phyloP scores from a whole-genome alignment of 2,329 filamentous ascomycete genomes.

The Hymenotorrendiella dingleyae region DNA sequence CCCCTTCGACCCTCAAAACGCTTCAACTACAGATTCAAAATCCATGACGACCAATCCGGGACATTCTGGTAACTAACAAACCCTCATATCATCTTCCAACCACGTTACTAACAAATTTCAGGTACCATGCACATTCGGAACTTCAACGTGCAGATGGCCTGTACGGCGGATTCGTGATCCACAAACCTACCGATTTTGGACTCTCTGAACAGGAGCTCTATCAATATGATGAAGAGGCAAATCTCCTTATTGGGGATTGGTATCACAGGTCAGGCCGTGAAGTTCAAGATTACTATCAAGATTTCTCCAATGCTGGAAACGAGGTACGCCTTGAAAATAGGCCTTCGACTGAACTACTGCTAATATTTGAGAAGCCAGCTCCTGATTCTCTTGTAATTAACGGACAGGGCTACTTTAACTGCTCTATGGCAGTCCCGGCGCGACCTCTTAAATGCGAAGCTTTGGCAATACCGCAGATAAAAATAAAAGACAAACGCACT shows the following conservation, averaged over 20 bases:
- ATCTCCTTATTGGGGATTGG: constrained; percentile 43
- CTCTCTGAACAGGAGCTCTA: constrained; percentile 18
- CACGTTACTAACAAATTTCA: constrained; percentile 23
- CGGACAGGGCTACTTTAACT: constrained; percentile 39
- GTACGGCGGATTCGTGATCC: constrained; percentile 40
- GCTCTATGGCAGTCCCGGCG: constrained; percentile 38
- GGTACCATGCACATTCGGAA: constrained; percentile 41
- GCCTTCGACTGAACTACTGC: not conserved
- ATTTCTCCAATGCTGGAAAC: constrained; percentile 36
- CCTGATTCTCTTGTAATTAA: constrained; percentile 43
- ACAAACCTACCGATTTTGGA: constrained; percentile 26
- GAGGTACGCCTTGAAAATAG: constrained; percentile 27
- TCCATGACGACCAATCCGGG: constrained; percentile 10
- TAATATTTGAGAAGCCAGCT: constrained; percentile 33
- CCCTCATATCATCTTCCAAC: no score
- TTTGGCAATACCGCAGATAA: constrained; percentile 12
- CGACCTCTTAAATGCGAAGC: constrained; percentile 37
- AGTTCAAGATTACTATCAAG: constrained; percentile 38
- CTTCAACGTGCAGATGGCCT: constrained; percentile 39
- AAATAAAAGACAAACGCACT: constrained; percentile 22
- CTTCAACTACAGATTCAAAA: constrained; percentile 15
- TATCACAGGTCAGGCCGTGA: constrained; percentile 38
- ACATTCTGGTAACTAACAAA: constrained; percentile 11
- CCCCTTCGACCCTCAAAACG: constrained; percentile 5
- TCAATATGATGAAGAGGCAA: constrained; percentile 34